These are phyloP conservation scores for Tylopilus balloui DNA, from an alignment of 768 basidiomycete genomes.

Conservation along the genomic window DNA sequence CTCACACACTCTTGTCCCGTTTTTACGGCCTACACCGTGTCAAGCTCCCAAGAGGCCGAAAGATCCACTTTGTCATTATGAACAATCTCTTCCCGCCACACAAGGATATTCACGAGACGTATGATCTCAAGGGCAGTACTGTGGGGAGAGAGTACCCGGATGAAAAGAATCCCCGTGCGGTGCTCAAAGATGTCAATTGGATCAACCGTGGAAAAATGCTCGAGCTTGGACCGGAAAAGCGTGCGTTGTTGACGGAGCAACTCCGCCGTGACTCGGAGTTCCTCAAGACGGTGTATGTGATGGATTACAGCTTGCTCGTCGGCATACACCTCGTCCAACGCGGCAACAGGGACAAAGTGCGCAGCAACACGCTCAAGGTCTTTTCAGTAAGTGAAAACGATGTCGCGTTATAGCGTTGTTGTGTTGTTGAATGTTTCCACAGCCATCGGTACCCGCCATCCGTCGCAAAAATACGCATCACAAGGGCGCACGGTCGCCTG, in stretches of 20 bases:
- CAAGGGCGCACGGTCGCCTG: slow-evolving; percentile 56
- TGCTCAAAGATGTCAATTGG: slow-evolving; percentile 97
- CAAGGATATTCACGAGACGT: slow-evolving; percentile 96
- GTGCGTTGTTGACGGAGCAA: slow-evolving; percentile 88
- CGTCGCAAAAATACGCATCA: slow-evolving; percentile 57
- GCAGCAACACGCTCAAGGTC: slow-evolving; percentile 86
- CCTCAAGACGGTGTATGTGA: slow-evolving; percentile 76
- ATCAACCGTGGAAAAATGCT: slow-evolving; percentile 72
- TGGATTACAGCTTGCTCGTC: slow-evolving; percentile 95
- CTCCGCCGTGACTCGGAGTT: slow-evolving; percentile 83
- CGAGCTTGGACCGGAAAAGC: slow-evolving; percentile 94
- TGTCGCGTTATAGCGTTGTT: background rate
- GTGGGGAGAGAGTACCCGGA: slow-evolving; percentile 86
- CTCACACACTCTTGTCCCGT: slow-evolving; percentile 87
- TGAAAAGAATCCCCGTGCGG: slow-evolving; percentile 84
- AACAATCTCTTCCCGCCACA: slow-evolving; percentile 99
- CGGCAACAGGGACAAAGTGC: slow-evolving; percentile 88
- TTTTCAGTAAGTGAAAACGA: slow-evolving; percentile 67
- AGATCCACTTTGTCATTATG: slow-evolving; percentile 99
- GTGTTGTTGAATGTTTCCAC: background rate
- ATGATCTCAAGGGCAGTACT: slow-evolving; percentile 93
- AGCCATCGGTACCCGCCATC: slow-evolving; percentile 69
- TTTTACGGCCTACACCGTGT: slow-evolving; percentile 98
- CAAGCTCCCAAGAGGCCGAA: slow-evolving; percentile 86
- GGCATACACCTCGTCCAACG: slow-evolving; percentile 90